Base-by-base conservation (phyloP, 495 filamentous ascomycete genomes). In the Daldinia caldariorum region DNA sequence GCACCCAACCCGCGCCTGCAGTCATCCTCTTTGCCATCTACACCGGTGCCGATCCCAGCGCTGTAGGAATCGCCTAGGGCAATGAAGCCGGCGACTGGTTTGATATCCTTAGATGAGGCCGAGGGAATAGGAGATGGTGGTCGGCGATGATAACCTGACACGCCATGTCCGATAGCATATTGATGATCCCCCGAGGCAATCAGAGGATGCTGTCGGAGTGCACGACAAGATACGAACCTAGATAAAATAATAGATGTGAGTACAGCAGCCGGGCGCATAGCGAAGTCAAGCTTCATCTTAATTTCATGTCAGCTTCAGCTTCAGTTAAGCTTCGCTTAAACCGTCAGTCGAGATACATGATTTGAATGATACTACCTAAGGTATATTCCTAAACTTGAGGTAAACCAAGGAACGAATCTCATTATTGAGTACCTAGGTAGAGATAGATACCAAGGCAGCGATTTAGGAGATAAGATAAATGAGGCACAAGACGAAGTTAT, bases 41-140 rank as follows among this genome's bases (percentile, higher is more conserved):
- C 54, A 37, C 74, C 73, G 8, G 81, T 82, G 20, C 83, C 83
- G 49, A 84, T 83, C 22, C 83, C 83, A 3, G 83, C 79, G 34
- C 78, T 80, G 58, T 84, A 86, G 8, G 82, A 84, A 63, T 86
- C 83, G 7, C 83, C 83, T 38, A 84, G 72, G 13, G 82, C 77
- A 54, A 76, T 75, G 64, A 83, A 83, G 41, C 78, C 79, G 4
- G 67, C 58, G 13, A 47, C 35, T 10, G 39, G 10, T 6, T 14
- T n/a, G 0, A 31, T 12, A 6, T n/a, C 18, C 20, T 12, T 32
- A 1, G 35, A 14, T 16, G 51, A 55, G 20, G 2, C 16, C 32
- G 18, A 41, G 16, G 38, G 22, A 31, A 66, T 29, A 18, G 43
- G 54, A 5, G 43, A 37, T 16, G 14, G 45, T 8, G 66, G 61